Evolutionary conservation across 805 yeast species (phyloP).

Genomic region (Cyberlindnera mycetangii): DNA sequence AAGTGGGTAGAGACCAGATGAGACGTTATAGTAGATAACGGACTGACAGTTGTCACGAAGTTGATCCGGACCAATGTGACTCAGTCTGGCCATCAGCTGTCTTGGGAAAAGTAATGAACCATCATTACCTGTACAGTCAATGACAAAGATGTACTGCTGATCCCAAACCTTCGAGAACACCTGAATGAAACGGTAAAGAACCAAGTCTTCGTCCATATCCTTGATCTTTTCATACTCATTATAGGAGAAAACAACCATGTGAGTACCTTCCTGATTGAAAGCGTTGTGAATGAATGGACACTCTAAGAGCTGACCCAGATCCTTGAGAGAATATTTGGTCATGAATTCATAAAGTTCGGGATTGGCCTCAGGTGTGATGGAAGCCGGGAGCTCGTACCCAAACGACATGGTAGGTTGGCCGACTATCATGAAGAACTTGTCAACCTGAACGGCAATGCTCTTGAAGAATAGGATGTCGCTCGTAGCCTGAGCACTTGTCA

Average conservation of each 20-base stretch:
- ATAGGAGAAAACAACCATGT: constrained; percentile 56
- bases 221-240: constrained; percentile 34
- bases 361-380: constrained; percentile 48
- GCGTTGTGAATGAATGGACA: constrained; percentile 55
- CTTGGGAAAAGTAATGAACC: constrained; percentile 27
- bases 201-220: constrained; percentile 43
- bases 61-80: constrained; percentile 48
- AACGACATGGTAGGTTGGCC: constrained; percentile 60
- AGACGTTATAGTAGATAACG: constrained; percentile 45
- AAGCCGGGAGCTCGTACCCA: constrained; percentile 54
- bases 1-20: constrained; percentile 27
- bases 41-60: constrained; percentile 51
- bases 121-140: constrained; percentile 67
- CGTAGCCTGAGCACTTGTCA: constrained; percentile 17
- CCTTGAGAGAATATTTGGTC: constrained; percentile 59
- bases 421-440: constrained; percentile 41
- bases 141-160: constrained; percentile 54
- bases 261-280: constrained; percentile 69
- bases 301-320: constrained; percentile 43
- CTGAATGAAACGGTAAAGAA: constrained; percentile 60
- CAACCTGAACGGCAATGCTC: constrained; percentile 40
- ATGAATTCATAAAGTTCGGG: constrained; percentile 67
- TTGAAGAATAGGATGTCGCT: constrained; percentile 24
- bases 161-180: constrained; percentile 71
- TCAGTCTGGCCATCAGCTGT: constrained; percentile 36